Evolutionary conservation across 805 yeast genomes (phyloP).

Genomic region (Torulaspora delbrueckii): DNA sequence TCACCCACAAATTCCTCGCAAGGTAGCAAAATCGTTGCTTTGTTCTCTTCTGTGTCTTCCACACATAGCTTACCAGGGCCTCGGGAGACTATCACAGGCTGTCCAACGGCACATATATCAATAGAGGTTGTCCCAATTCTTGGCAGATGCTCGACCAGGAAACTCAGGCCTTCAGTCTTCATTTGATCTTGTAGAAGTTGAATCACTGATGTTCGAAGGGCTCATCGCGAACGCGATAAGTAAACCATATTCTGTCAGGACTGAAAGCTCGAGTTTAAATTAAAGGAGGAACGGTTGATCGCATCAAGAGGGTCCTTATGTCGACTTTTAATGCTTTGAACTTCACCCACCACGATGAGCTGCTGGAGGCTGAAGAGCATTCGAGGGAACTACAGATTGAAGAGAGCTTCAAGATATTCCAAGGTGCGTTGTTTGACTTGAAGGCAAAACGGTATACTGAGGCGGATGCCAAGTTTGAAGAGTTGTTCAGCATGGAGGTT

Average conservation of each 20-base stretch:
- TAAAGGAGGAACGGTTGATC: background rate
- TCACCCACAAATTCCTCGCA: constrained; percentile 1
- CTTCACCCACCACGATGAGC: constrained; percentile 62
- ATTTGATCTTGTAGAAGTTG: background rate
- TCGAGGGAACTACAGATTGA: constrained; percentile 88
- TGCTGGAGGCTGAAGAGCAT: constrained; percentile 76
- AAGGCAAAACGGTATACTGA: constrained; percentile 43
- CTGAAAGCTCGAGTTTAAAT: background rate
- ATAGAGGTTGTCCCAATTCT: constrained; percentile 18
- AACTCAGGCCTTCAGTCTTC: background rate
- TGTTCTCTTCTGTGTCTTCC: constrained; percentile 1
- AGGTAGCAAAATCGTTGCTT: constrained; percentile 10
- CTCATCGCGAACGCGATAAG: constrained; percentile 5
- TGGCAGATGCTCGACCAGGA: constrained; percentile 14
- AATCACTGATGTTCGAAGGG: background rate
- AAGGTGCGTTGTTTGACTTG: constrained; percentile 62
- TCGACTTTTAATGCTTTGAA: constrained; percentile 79
- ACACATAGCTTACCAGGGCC: constrained; percentile 4
- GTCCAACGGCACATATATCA: constrained; percentile 14
- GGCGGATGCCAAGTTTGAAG: constrained; percentile 54
- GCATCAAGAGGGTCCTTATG: constrained; percentile 26
- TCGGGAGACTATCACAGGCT: constrained; percentile 3
- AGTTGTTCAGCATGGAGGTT: constrained; percentile 64
- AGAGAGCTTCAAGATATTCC: constrained; percentile 72
- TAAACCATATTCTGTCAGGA: background rate